Conservation (phyloP, 169 alveolate species). For the Cryptosporidium meleagridis region DNA sequence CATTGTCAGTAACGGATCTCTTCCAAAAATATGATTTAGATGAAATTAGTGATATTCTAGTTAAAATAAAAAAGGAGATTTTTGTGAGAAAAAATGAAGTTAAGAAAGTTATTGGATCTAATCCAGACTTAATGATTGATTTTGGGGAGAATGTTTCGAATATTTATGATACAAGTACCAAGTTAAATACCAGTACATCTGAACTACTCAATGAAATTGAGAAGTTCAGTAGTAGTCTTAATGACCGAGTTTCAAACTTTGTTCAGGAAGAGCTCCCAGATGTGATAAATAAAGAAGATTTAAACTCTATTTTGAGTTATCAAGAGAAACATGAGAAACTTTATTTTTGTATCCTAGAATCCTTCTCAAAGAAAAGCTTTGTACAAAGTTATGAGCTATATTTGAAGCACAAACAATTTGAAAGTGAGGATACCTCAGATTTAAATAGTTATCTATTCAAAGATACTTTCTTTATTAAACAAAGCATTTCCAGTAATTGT, state of each 20-base stretch:
- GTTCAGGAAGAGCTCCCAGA: conserved; percentile 21
- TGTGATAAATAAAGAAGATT: not conserved
- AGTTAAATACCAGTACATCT: not conserved
- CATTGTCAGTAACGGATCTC: conserved; percentile 42
- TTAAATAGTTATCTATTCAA: not conserved
- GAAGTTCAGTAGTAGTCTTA: not conserved
- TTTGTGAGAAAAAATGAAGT: conserved; percentile 57
- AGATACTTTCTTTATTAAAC: not conserved
- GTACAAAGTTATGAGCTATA: conserved; percentile 13
- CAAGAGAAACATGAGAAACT: conserved; percentile 1
- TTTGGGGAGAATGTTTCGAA: conserved; percentile 65
- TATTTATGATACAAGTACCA: conserved; percentile 24
- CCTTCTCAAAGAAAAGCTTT: conserved; percentile 32
- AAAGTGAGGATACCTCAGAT: not conserved
- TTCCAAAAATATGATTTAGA: conserved; percentile 57
- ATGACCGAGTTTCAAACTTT: not conserved
- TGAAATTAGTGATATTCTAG: conserved; percentile 63
- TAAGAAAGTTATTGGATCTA: conserved; percentile 55
- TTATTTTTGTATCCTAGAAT: conserved; percentile 3
- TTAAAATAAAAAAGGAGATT: conserved; percentile 36
- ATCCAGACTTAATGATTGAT: conserved; percentile 67
- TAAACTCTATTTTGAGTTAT: not conserved
- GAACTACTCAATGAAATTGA: conserved; percentile 16
- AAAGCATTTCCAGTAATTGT: conserved; percentile 24
- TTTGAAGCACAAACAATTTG: not conserved